Base-by-base conservation (phyloP, 2,329 filamentous ascomycete genomes). In the Mycosphaerella sp. region DNA sequence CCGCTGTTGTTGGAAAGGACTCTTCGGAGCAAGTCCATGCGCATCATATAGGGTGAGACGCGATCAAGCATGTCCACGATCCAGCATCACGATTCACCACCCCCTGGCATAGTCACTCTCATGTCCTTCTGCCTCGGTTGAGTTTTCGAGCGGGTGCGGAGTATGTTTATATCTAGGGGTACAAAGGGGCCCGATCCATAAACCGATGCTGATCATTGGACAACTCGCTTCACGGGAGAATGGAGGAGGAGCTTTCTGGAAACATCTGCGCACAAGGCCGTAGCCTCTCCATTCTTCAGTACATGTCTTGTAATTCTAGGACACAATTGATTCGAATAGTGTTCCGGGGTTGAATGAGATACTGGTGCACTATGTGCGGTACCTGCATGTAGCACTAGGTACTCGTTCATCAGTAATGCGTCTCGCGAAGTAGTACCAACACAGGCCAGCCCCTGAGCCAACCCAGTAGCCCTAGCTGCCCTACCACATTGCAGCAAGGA, bases 101-200 rank as follows among this genome's bases (percentile, higher is more conserved):
- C 30, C 25, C 14, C 35, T 34, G 35, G 13, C 30, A 14, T 14
- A 16, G 41, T 40, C 27, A 27, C 45, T 21, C 14, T 12, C 21
- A 25, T 5, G 21, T 6, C 21, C 21, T 16, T 16, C 37, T 28
- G 30, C 45, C 45, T 48, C 45, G 45, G 45, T 30, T 18, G 25
- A n/a, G 21, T 25, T 21, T 18, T 27, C 32, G 21, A 43, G 41
- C 21, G 21, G 5, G 21, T 41, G 49, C 40, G 27, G 43, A 45
- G 49, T 30, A 46, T 45, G 35, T 41, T 27, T 35, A 27, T 36
- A 44, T 44, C n/a, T 18, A 27, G 25, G 39, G 44, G 41, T 30
- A 37, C 18, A 40, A 25, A 25, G 21, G 21, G 16, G 14, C 40
- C 35, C 39, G 40, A 41, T 44, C 50, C 44, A 49, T 52, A 52